Percentiles rank a stretch among this genome's conserved stretches.
phyloP scores from a whole-genome alignment of 768 basidiomycete species.

The Tricholoma sp. region DNA sequence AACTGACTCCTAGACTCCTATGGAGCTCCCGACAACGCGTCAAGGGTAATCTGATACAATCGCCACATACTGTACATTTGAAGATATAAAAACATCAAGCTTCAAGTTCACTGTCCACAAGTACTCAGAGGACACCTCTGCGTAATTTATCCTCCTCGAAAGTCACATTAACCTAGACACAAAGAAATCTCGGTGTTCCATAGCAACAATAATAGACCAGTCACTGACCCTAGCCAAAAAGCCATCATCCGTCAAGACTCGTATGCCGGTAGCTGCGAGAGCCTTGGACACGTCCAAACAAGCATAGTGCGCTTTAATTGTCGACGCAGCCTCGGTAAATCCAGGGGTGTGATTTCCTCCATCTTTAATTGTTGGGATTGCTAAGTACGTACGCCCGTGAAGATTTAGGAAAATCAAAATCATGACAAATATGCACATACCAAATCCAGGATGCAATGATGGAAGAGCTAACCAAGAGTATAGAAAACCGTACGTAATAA shows the following conservation, averaged over 20 bases:
- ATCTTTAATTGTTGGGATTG: constrained; percentile 65
- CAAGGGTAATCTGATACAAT: neutral
- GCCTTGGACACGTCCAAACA: constrained; percentile 66
- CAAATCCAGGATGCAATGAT: constrained; percentile 69
- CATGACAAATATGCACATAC: constrained; percentile 25
- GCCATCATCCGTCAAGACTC: constrained; percentile 61
- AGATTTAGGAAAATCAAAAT: neutral
- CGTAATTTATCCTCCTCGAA: neutral
- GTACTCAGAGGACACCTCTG: neutral
- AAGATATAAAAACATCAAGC: neutral
- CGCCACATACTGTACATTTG: neutral
- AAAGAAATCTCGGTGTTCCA: neutral
- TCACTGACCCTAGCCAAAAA: constrained; percentile 53
- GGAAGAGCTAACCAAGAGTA: constrained; percentile 42
- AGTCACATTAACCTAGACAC: neutral
- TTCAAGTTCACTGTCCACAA: neutral
- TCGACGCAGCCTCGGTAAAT: constrained; percentile 62
- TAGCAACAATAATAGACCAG: neutral
- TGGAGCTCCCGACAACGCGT: too few relatives aligned
- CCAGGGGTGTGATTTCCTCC: constrained; percentile 77
- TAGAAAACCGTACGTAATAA: neutral
- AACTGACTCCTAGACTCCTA: too few relatives aligned
- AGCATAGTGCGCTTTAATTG: constrained; percentile 56
- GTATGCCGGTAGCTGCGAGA: constrained; percentile 64
- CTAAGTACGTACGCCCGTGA: constrained; percentile 26